Base-by-base conservation (phyloP, 2,329 filamentous ascomycete genomes). In the Pyricularia pennisetigena region DNA sequence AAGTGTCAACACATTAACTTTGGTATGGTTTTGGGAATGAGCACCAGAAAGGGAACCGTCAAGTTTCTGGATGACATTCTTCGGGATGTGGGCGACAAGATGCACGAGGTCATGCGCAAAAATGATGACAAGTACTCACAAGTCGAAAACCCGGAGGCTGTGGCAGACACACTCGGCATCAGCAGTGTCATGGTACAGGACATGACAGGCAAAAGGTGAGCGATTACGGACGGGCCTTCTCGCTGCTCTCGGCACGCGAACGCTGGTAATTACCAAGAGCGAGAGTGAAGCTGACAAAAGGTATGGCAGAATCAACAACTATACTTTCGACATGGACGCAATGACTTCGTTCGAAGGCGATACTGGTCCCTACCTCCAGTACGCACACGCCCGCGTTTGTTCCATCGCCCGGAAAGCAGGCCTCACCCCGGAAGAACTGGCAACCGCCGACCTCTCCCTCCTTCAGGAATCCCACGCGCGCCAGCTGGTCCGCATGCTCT, bases 101-200 rank as follows among this genome's bases (percentile, higher is more conserved):
- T 99, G 95, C 94, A 98, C 83, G 92, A 97, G 70, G 92, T 96
- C 67, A 99, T 99, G 95, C 88, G 83, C 79, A 90, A 90, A 82
- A 98, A 98, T 78, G 85, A 91, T 74, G 84, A 86, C 75, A 99
- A 99, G 83, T 99, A 98, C 79, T 81, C 88, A 68, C 93, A 97
- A 79, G 90, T 99, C 24, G 91, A 90, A 75, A 84, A 98, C 77
- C 94, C 94, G 0, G 88, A 88, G 68, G 85, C 87, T 68, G 91
- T 89, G 10, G 93, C 95, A 70, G 95, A 98, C 80, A 92, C 87
- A 12, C 86, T 98, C 3, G 95, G 94, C 71, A 97, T 98, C 76
- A 94, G 91, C 71, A 90, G 91, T 75, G 94, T 98, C 76, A 98
- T 98, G 93, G 93, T 97, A 24, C 94, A 98, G 79, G 95, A 98